These are phyloP conservation scores for Leccinum ponderosum DNA, from an alignment of 1,284 basidiomycete species.

Conservation along the genomic window DNA sequence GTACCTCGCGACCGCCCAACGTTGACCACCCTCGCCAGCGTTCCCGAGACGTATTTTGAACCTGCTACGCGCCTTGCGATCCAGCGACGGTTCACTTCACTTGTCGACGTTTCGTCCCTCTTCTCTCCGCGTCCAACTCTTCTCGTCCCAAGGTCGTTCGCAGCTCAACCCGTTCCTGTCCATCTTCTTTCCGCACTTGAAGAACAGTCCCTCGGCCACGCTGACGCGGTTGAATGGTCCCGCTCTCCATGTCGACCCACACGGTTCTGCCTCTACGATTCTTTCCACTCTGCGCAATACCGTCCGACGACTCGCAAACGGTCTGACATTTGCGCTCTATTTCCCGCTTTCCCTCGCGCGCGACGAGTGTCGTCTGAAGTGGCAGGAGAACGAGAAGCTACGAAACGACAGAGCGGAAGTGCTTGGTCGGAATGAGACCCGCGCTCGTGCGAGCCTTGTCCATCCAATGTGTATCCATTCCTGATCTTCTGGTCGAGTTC, in stretches of 20 bases:
- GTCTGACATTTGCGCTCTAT: slow-evolving; percentile 14
- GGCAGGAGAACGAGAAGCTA: slow-evolving; percentile 55
- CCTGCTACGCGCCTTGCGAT: slow-evolving; percentile 47
- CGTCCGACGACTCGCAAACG: slow-evolving; percentile 13
- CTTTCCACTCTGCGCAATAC: slow-evolving; percentile 8
- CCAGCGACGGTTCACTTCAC: slow-evolving; percentile 48
- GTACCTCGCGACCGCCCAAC: background rate
- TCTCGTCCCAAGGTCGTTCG: slow-evolving; percentile 43
- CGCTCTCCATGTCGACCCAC: slow-evolving; percentile 4
- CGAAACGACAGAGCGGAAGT: slow-evolving; percentile 64
- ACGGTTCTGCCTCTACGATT: slow-evolving; percentile 6
- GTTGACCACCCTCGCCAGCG: slow-evolving; percentile 40
- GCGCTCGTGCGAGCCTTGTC: slow-evolving; percentile 33
- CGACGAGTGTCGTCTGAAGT: slow-evolving; percentile 64
- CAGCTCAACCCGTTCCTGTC: slow-evolving; percentile 36
- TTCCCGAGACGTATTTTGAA: slow-evolving; percentile 54
- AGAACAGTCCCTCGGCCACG: slow-evolving; percentile 12
- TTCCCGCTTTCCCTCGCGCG: slow-evolving; percentile 44
- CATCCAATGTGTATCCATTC: background rate
- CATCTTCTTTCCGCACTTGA: slow-evolving; percentile 60
- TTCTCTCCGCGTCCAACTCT: slow-evolving; percentile 46
- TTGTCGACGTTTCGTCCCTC: slow-evolving; percentile 51
- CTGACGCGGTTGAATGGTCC: slow-evolving; percentile 12
- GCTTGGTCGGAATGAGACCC: slow-evolving; percentile 58
- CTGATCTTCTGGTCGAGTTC: slow-evolving; percentile 25